Percentiles rank a stretch among this genome's conserved stretches.
Evolutionary conservation across 768 basidiomycete genomes (phyloP).

Genomic region (Serendipita sp.): DNA sequence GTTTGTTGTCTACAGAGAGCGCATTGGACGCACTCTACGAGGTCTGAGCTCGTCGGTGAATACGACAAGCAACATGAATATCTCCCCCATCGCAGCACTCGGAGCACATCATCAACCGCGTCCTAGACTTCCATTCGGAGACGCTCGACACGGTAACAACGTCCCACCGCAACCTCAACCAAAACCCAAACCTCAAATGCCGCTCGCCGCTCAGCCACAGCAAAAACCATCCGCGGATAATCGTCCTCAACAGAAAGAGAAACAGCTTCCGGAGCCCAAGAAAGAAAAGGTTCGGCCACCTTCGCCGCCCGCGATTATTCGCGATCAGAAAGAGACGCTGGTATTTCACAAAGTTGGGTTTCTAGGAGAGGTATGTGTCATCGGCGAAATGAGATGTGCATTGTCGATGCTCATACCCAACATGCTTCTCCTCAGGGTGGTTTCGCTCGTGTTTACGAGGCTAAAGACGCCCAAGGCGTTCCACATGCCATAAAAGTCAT

Average conservation of each 20-base stretch:
- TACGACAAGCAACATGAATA: neutral
- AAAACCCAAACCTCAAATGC: neutral
- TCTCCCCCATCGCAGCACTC: neutral
- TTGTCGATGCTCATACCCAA: neutral
- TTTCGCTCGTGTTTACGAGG: constrained; percentile 92
- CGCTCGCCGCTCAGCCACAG: neutral
- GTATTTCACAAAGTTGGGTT: constrained; percentile 63
- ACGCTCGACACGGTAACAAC: constrained; percentile 2
- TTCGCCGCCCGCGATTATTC: constrained; percentile 62
- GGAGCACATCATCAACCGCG: neutral
- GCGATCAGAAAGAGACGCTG: constrained; percentile 38
- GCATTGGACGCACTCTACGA: neutral
- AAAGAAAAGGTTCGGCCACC: constrained; percentile 29
- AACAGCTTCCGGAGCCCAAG: constrained; percentile 1
- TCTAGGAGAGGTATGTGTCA: constrained; percentile 62
- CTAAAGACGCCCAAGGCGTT: constrained; percentile 49
- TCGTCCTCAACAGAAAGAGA: neutral
- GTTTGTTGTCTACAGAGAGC: neutral
- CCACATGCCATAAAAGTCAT: constrained; percentile 86
- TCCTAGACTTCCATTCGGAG: constrained; percentile 1
- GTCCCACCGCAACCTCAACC: neutral
- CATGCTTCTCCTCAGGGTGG: constrained; percentile 42
- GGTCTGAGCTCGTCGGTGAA: neutral
- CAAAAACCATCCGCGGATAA: neutral
- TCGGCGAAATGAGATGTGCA: neutral